These are phyloP conservation scores for Pharnaceum exiguum DNA, from an alignment of 148 eudicot genomes.

Conservation along the genomic window DNA sequence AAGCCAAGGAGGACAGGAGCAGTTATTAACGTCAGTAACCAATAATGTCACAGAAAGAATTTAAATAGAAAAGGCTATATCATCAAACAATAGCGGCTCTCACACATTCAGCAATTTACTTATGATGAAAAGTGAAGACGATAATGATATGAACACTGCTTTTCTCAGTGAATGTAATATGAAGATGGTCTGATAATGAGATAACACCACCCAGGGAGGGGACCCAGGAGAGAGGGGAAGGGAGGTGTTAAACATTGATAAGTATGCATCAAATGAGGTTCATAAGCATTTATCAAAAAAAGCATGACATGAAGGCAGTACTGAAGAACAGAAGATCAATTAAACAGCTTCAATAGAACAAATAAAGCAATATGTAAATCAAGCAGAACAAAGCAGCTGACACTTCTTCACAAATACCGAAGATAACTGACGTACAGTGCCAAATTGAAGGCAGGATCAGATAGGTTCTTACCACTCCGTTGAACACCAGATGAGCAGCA, in stretches of 20 bases:
- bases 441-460: not conserved
- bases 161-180: too few species aligned
- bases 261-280: not conserved
- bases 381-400: not conserved
- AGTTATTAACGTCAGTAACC: too few species aligned
- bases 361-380: not conserved
- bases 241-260: too few species aligned
- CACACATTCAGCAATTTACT: too few species aligned
- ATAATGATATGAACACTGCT: too few species aligned
- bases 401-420: not conserved
- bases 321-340: not conserved
- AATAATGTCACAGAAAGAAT: too few species aligned
- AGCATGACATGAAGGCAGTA: not conserved
- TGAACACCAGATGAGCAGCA: conserved; percentile 1
- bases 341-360: not conserved
- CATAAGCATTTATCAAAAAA: not conserved
- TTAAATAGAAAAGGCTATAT: too few species aligned
- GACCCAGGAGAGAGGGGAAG: too few species aligned
- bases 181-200: too few species aligned
- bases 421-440: not conserved
- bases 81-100: too few species aligned
- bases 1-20: not conserved
- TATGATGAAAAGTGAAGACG: too few species aligned
- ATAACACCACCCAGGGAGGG: too few species aligned
- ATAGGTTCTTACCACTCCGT: conserved; percentile 5